Evolutionary conservation across 176 grass and related monocot species (phyloP).

Genomic region (Aegilops speltoides): DNA sequence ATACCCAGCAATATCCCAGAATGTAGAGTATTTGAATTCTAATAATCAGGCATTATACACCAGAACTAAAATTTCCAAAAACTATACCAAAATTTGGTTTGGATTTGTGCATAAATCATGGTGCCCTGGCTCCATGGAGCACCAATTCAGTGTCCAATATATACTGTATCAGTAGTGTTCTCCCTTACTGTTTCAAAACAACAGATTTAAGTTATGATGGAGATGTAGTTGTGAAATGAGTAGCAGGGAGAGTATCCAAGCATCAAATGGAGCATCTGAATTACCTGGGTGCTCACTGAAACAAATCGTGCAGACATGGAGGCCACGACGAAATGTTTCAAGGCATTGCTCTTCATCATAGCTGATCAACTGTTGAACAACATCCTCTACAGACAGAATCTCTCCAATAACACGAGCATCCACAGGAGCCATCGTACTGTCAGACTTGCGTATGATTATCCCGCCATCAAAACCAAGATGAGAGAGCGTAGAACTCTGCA

Average conservation of each 20-base stretch:
- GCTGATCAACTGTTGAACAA: slow-evolving; percentile 41
- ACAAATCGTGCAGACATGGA: slow-evolving; percentile 55
- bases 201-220: neutral
- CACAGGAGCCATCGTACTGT: neutral
- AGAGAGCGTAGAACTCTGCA: slow-evolving; percentile 43
- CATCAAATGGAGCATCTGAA: neutral
- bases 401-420: slow-evolving; percentile 37
- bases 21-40: neutral
- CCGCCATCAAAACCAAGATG: slow-evolving; percentile 51
- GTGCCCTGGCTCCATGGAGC: slow-evolving; percentile 4
- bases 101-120: neutral
- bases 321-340: slow-evolving; percentile 47
- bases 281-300: slow-evolving; percentile 43
- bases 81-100: neutral
- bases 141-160: neutral
- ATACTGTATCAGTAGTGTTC: neutral
- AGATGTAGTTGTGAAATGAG: neutral
- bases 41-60: neutral
- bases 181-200: neutral
- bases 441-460: slow-evolving; percentile 30
- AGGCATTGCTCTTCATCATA: slow-evolving; percentile 48
- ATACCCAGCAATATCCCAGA: neutral
- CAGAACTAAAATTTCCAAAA: neutral
- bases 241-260: neutral
- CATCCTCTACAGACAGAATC: slow-evolving; percentile 18